phyloP scores from a whole-genome alignment of 2,329 filamentous ascomycete species.

The Neocucurbitaria cava region DNA sequence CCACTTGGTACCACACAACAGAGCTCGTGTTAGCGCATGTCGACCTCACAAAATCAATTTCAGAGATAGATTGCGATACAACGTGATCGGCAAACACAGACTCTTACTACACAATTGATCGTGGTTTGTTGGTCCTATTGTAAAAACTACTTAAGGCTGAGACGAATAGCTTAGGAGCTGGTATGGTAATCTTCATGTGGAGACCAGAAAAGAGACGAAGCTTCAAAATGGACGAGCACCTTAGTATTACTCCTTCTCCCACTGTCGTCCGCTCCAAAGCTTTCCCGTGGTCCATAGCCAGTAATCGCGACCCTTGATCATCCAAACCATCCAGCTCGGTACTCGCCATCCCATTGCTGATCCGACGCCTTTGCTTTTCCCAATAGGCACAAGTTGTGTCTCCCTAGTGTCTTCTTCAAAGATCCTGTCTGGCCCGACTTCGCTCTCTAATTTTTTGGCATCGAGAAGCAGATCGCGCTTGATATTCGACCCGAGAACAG shows the following conservation, averaged over 20 bases:
- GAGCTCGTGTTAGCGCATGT: no score
- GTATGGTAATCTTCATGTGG: no score
- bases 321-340: constrained; percentile 45
- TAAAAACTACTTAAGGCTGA: no score
- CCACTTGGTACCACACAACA: not conserved
- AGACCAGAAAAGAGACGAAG: no score
- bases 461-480: constrained; percentile 57
- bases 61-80: no score
- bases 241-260: constrained; percentile 38
- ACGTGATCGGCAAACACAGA: no score
- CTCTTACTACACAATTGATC: no score
- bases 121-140: no score
- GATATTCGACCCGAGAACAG: constrained; percentile 54
- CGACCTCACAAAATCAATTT: no score
- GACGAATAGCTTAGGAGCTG: no score
- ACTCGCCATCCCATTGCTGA: constrained; percentile 43
- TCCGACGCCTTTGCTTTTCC: constrained; percentile 36
- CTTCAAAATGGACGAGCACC: no score
- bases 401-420: constrained; percentile 28
- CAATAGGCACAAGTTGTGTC: constrained; percentile 37
- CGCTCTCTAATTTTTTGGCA: constrained; percentile 27
- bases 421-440: constrained; percentile 18
- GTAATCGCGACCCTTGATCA: constrained; percentile 50
- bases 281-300: constrained; percentile 59
- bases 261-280: constrained; percentile 61